A percentile compares a stretch with the other conserved stretches of the same genome.
These are phyloP conservation scores for Saccharomycopsis vini DNA, from an alignment of 805 yeast species.

Conservation along the genomic window DNA sequence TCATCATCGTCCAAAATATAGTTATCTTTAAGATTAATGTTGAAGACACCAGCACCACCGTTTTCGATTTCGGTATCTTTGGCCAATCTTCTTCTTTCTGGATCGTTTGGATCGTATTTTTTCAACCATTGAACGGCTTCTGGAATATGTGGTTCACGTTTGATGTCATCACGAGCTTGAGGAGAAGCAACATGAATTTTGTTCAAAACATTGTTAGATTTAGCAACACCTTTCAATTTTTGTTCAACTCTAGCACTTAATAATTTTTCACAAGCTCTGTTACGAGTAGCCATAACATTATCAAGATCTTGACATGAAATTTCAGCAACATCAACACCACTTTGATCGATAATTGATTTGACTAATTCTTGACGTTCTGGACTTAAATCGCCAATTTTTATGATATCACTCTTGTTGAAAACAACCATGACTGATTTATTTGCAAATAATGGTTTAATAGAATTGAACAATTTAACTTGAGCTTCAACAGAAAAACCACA, in stretches of 20 bases:
- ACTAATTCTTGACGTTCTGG: constrained; percentile 65
- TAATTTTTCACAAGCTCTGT: constrained; percentile 94
- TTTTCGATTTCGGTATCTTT: constrained; percentile 87
- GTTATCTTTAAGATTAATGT: constrained; percentile 85
- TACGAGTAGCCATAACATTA: constrained; percentile 90
- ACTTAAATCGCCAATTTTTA: constrained; percentile 75
- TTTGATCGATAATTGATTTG: constrained; percentile 50
- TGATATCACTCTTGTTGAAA: constrained; percentile 89
- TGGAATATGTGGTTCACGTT: constrained; percentile 76
- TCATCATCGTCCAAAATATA: constrained; percentile 90
- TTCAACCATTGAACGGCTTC: constrained; percentile 52
- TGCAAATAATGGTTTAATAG: constrained; percentile 94
- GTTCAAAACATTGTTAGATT: constrained; percentile 82
- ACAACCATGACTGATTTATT: constrained; percentile 95
- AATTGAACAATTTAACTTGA: constrained; percentile 93
- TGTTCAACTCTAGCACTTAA: constrained; percentile 94
- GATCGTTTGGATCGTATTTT: constrained; percentile 73
- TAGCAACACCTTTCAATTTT: constrained; percentile 85
- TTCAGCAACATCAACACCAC: constrained; percentile 87
- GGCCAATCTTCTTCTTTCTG: constrained; percentile 72
- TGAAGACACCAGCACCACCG: constrained; percentile 98
- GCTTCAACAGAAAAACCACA: constrained; percentile 98
- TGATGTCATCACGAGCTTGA: constrained; percentile 74
- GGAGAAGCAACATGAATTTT: constrained; percentile 94
- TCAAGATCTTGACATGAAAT: constrained; percentile 92